Conservation (phyloP, 208 protist genomes). For the Leishmania martiniquensis region DNA sequence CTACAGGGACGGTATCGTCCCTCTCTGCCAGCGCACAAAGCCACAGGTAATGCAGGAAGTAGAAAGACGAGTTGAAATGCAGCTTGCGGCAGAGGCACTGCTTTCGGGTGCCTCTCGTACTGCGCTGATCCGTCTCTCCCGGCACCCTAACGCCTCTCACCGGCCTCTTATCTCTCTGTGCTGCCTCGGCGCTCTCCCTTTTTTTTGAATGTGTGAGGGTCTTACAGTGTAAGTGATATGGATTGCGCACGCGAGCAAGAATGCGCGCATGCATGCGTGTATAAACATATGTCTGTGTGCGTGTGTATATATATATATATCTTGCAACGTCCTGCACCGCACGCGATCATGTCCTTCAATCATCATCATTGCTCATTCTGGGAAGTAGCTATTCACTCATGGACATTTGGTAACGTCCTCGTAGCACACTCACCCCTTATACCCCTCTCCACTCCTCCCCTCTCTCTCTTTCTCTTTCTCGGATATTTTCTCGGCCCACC, state of each 20-base stretch:
- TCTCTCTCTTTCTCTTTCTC: not conserved
- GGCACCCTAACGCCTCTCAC: too few species aligned
- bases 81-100: not conserved
- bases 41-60: not conserved
- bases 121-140: not conserved
- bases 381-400: too few species aligned
- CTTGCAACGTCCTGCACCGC: too few species aligned
- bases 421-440: too few species aligned
- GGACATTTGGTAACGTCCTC: too few species aligned
- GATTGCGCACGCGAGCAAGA: not conserved
- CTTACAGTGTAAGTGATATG: not conserved
- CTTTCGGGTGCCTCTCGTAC: not conserved
- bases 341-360: not conserved
- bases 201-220: not conserved
- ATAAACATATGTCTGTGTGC: not conserved
- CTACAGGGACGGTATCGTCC: not conserved
- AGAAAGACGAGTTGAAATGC: not conserved
- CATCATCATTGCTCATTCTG: not conserved
- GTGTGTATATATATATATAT: not conserved
- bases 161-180: too few species aligned
- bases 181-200: too few species aligned
- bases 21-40: not conserved
- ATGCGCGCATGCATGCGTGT: not conserved
- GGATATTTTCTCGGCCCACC: not conserved
- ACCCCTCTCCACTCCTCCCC: not conserved